A percentile compares a stretch with the other conserved stretches of the same genome.
Conservation (phyloP, 352 stramenopile species). For the Thalassiosira delicatula region DNA sequence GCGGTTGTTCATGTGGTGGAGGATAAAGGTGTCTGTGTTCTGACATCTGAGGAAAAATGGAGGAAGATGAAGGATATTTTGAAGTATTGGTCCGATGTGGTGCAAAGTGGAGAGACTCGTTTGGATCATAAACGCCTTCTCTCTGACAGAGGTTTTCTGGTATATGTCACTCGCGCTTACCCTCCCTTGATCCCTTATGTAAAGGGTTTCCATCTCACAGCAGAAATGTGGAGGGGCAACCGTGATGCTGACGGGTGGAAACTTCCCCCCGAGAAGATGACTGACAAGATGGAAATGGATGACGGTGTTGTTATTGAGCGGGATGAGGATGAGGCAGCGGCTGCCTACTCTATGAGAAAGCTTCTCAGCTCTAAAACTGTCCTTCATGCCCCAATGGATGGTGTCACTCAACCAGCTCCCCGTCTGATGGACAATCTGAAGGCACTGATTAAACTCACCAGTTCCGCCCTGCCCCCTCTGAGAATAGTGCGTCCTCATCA, state of each 20-base stretch:
- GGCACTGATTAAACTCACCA: conserved; percentile 30
- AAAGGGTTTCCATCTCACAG: conserved; percentile 49
- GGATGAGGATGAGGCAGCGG: background rate
- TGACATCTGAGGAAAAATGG: conserved; percentile 61
- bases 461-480: conserved; percentile 19
- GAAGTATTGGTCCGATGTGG: conserved; percentile 25
- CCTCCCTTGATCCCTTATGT: conserved; percentile 32
- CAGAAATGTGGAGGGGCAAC: conserved; percentile 38
- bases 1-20: conserved; percentile 30
- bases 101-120: background rate
- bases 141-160: conserved; percentile 46
- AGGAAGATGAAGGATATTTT: conserved; percentile 42
- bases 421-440: conserved; percentile 48
- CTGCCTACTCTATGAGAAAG: too few relatives aligned
- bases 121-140: background rate
- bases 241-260: conserved; percentile 22
- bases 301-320: background rate
- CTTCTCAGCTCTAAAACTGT: too few relatives aligned
- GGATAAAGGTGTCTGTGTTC: conserved; percentile 11
- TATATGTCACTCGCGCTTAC: conserved; percentile 27
- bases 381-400: background rate
- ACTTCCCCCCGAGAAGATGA: background rate
- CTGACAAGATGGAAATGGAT: background rate
- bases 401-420: conserved; percentile 31
- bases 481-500: background rate